Percentiles rank a stretch among this genome's conserved stretches.
Conservation (phyloP, 441 rosid species). For the Jatropha multifida region DNA sequence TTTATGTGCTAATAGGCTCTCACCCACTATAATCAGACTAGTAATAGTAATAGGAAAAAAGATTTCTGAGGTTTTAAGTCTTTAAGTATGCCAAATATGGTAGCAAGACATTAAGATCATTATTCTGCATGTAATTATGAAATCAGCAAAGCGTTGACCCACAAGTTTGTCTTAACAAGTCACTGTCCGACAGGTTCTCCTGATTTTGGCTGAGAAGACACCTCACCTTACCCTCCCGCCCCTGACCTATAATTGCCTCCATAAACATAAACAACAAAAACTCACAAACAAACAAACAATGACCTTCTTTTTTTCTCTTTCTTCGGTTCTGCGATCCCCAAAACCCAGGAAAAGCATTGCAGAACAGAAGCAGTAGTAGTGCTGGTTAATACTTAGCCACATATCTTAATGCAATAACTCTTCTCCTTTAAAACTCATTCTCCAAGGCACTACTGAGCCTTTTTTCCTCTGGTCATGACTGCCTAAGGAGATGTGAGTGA, state of each 20-base stretch:
- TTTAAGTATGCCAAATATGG: too few relatives aligned
- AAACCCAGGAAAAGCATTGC: conserved; percentile 34
- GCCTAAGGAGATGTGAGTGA: conserved; percentile 25
- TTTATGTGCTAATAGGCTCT: too few relatives aligned
- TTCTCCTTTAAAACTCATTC: background rate
- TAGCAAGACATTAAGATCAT: too few relatives aligned
- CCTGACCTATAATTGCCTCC: conserved; percentile 6
- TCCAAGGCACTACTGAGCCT: conserved; percentile 2
- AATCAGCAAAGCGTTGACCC: conserved; percentile 26
- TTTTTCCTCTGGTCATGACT: conserved; percentile 6
- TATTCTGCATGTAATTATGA: background rate
- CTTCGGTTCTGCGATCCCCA: conserved; percentile 25
- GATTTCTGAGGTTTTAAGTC: too few relatives aligned
- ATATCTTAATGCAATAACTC: background rate
- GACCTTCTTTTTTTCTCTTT: background rate
- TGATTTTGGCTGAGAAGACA: conserved; percentile 25
- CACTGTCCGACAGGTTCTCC: conserved; percentile 23
- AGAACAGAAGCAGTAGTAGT: conserved; percentile 7
- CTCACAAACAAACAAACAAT: background rate
- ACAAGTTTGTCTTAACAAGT: conserved; percentile 10
- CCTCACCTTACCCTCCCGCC: background rate
- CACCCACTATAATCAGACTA: too few relatives aligned
- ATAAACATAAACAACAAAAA: background rate
- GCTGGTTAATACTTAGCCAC: too few relatives aligned
- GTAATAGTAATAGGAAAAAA: too few relatives aligned